Evolutionary conservation across 2,329 filamentous ascomycete genomes (phyloP), one percentile per base, ranked within the genome.

Genomic region (Parastagonospora nodorum): DNA sequence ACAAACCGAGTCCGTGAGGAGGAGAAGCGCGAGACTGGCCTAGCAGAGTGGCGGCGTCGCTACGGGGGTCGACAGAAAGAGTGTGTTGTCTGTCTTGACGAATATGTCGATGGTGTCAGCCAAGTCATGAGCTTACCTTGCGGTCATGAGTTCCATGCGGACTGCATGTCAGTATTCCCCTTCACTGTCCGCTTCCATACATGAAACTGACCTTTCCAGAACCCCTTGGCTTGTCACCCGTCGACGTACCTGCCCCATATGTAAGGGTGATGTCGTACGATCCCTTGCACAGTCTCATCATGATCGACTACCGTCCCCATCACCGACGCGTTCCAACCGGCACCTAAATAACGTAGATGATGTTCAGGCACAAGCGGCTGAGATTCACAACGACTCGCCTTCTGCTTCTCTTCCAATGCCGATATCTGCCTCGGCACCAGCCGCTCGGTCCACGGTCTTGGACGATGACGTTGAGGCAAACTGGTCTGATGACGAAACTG

Each of bases 201-300:
- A 2, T 11, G 2, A 58, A 57, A 51, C 57, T 69, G 65, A 64
- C 66, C 55, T 28, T 10, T 31, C 24, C 58, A 96, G 92, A 69
- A 97, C 94, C 4, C 94, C 94, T 2, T 99, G 94, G 94, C 80
- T 99, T 45, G 97, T 93, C 0, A 97, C 92, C 12, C 87, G 93
- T 42, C 88, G 94, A 57, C 88, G 94, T 57, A 99, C 94, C n/a
- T 99, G 94, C 66, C 94, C 94, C 0, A 97, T 99, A 53, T 99
- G 94, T 78, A 99, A 99, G 78, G 92, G 92, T 42, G 94, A 99
- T 69, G 94, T 99, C 31, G 93, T 99, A 12, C 75, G 80, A 11
- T 70, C 69, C 5, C 45, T 74, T 7, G 69, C 67, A 10, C 69
- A 69, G 42, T 67, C 69, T n/a, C 68, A 67, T 50, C 63, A 66